Base-by-base conservation (phyloP, 1,139 yeast genomes). In the Trichomonascaceae sp. region DNA sequence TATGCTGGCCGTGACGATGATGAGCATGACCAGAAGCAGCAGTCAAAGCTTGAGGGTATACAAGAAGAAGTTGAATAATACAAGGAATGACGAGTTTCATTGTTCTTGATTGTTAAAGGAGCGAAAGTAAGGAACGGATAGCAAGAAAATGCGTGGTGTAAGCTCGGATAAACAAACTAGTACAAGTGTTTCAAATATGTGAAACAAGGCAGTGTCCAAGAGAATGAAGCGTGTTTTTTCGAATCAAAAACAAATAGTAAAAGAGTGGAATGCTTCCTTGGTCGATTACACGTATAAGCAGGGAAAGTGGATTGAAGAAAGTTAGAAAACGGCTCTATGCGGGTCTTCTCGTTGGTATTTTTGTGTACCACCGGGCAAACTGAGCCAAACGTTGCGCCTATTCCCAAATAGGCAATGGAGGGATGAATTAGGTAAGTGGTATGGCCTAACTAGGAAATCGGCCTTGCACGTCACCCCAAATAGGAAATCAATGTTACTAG, bases 1-100 rank as follows among this genome's bases (percentile, higher is more conserved):
- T 38, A 4, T 49, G 45, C 24, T 53, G 56, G 17, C 38, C 49
- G 30, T 49, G 47, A 45, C 51, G 56, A 8, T 49, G 52, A n/a
- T 39, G 55, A 41, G 48, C 30, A 30, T 19, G 22, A 20, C 47
- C 51, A 17, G 49, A 19, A 13, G 44, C 53, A 7, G 43, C 50
- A 38, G 15, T 36, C 8, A 36, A 17, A 36, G 41, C 41, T 13
- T 36, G 17, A 5, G 50, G 50, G 22, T 39, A 48, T 41, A 32
- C 12, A 39, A 27, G 45, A 20, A 44, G 36, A 19, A 48, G 45
- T 19, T 47, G 54, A 43, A 51, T 43, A 30, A 36, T 7, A 20
- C 27, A 22, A 32, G 38, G 44, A 22, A 44, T 12, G 27, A 46
- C n/a, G 9, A 43, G 39, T 7, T 45, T 44, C 49, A 46, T 30